Base-by-base conservation (phyloP, 2,329 filamentous ascomycete genomes). In the Zymoseptoria brevis region DNA sequence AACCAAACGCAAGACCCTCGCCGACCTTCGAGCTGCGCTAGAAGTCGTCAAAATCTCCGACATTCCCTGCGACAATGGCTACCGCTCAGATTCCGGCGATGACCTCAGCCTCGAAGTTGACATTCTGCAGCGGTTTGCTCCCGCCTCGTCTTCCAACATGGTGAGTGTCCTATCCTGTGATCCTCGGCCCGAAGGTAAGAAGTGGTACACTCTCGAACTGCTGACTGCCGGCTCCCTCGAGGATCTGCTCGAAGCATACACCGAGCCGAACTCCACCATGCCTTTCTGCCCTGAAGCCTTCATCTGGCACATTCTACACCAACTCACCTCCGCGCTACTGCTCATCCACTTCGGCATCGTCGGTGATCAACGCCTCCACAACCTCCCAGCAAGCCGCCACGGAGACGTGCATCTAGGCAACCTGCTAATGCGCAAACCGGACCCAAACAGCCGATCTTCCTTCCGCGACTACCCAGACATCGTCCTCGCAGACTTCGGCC, bases 401-500 rank as follows among this genome's bases (percentile, higher is more conserved):
- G 11, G 22, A 13, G 54, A 56, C 45, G 16, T 50, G 22, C 54
- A 56, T 30, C 21, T 8, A 2, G 48, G 48, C 8, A 56, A 56
- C 45, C 11, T 56, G 2, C 35, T 56, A 4, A 50, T 56, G 19
- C 41, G 54, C 9, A 16, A 45, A n/a, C 35, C 35, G 16, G 13
- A n/a, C 6, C 11, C 35, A 2, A 29, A 29, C 51, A 29, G 24
- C 5, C 19, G 48, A 13, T 21, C 41, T 16, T 21, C 22, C 16
- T 56, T 50, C 13, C n/a, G 48, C 41, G 22, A 50, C 22, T 56
- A 56, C 16, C 54, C 54, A 13, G 54, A 56, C 22, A 26, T 50
- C 11, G 45, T 56, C 4, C 22, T 56, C 11, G 22, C 24, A 13
- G 54, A 56, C 45, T 56, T 56, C 29, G 54, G 54, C 11, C 41